Evolutionary conservation across 2,329 filamentous ascomycete genomes (phyloP).

Genomic region (Aciculosporium take): DNA sequence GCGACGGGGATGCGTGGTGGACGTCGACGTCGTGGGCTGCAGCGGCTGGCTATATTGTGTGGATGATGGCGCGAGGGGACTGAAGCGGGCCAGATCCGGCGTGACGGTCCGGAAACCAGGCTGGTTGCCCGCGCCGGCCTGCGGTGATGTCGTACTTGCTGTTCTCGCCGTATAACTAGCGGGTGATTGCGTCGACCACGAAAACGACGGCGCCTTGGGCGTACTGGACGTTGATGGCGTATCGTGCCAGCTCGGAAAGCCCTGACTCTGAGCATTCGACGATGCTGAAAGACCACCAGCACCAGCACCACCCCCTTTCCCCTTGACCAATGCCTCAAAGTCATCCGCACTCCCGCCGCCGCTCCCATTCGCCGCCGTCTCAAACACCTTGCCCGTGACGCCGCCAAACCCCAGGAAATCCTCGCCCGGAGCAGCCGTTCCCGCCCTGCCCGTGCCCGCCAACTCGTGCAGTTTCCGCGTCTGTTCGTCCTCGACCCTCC

Average conservation of each 20-base stretch:
- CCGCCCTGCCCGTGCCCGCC: slow-evolving; percentile 41
- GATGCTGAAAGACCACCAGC: slow-evolving; percentile 21
- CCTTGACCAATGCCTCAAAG: slow-evolving; percentile 83
- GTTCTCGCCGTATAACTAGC: slow-evolving; percentile 17
- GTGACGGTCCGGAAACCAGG: slow-evolving; percentile 41
- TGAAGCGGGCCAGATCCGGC: slow-evolving; percentile 41
- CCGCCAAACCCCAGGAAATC: slow-evolving; percentile 60
- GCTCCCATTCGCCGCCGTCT: slow-evolving; percentile 20
- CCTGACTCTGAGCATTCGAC: slow-evolving; percentile 27
- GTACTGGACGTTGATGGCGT: slow-evolving; percentile 22
- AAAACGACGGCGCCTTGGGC: slow-evolving; percentile 37
- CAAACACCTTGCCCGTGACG: slow-evolving; percentile 45
- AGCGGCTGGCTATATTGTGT: slow-evolving; percentile 51
- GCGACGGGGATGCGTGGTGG: slow-evolving; percentile 15
- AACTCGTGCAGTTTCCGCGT: slow-evolving; percentile 78
- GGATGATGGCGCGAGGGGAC: slow-evolving; percentile 39
- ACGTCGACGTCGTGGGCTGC: slow-evolving; percentile 26
- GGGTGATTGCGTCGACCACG: slow-evolving; percentile 48
- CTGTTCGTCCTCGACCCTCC: slow-evolving; percentile 77
- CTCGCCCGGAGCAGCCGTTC: slow-evolving; percentile 36
- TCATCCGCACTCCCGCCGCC: slow-evolving; percentile 50
- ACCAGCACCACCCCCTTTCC: slow-evolving; percentile 29
- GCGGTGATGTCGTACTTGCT: slow-evolving; percentile 10
- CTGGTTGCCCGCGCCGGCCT: slow-evolving; percentile 13
- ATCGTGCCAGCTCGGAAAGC: slow-evolving; percentile 35